These are phyloP conservation scores for Corymbia maculata DNA, from an alignment of 345 rosid species.

Conservation along the genomic window DNA sequence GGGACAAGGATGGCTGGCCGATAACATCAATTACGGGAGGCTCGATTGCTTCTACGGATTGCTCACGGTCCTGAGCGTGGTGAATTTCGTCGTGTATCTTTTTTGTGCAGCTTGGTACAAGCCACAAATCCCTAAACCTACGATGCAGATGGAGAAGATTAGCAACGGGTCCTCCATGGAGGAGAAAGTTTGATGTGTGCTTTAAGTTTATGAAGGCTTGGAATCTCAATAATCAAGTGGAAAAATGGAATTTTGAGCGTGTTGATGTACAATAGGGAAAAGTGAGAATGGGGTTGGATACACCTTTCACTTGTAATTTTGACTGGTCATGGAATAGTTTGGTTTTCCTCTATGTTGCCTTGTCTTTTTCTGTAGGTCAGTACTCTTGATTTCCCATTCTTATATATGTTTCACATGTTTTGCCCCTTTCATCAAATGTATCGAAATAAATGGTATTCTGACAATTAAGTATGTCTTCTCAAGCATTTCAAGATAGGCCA, in stretches of 20 bases:
- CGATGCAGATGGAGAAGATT: slow-evolving; percentile 13
- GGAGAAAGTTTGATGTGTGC: slow-evolving; percentile 8
- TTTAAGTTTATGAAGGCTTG: neutral
- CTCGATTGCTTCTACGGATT: slow-evolving; percentile 58
- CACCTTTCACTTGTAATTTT: neutral
- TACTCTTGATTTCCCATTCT: neutral
- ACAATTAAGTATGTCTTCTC: neutral
- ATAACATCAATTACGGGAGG: slow-evolving; percentile 46
- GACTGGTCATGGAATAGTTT: neutral
- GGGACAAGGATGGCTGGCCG: slow-evolving; percentile 47
- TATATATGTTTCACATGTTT: neutral
- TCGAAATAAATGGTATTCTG: neutral
- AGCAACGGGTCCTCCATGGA: slow-evolving; percentile 2
- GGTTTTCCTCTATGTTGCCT: neutral
- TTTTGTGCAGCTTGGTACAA: slow-evolving; percentile 36
- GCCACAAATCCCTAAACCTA: slow-evolving; percentile 13
- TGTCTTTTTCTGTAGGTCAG: neutral
- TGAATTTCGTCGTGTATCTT: slow-evolving; percentile 33
- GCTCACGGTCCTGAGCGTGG: slow-evolving; percentile 26
- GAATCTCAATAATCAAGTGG: neutral
- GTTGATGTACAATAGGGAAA: neutral
- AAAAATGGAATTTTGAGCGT: neutral
- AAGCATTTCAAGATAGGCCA: neutral
- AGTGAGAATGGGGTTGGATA: neutral
- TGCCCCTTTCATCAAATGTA: neutral